Base-by-base conservation (phyloP, 148 eudicot species). In the Rheum nobile region DNA sequence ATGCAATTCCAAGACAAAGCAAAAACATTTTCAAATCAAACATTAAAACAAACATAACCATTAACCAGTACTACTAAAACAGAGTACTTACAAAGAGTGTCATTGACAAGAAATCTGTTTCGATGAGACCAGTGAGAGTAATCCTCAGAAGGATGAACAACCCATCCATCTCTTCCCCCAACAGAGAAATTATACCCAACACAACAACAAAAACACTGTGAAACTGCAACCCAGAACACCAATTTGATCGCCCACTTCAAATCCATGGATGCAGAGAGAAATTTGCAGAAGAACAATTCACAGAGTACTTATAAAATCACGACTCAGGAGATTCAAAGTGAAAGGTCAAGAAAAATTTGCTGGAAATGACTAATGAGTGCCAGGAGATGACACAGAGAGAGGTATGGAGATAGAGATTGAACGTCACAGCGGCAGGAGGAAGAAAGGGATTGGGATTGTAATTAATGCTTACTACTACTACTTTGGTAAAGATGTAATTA, bases 101-200 rank as follows among this genome's bases (percentile, higher is more conserved):
- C 76, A 22, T 74, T 74, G 69, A 74, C 34, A 0, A 54, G 52
- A 26, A 74, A 74, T 41, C 69, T 55, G 50, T 74, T 74, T 28
- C 76, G 11, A 0, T n/a, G 4, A 57, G 76, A 29, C 76, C 76
- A 74, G 21, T 74, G 69, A 37, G 37, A 54, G 13, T 74, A 74
- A 24, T 26, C 69, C 50, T 74, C 76, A 19, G 76, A 37, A 4
- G 76, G 70, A 22, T 55, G 46, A 57, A 74, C 31, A 74, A 74
- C 34, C 76, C 76, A 74, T 0, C 76, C 76, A 59, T 74, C 76
- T 55, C 34, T 55, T 28, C 69, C 69, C 0, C 76, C 76, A 12
- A 74, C 76, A 8, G 55, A 22, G 50, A 74, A 74, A 22, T 17
- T 22, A 32, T 12, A 11, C 8, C 70, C 70, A 34, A 28, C 3